Evolutionary conservation across 2,329 filamentous ascomycete genomes (phyloP), one percentile per base, ranked within the genome.

Genomic region (Microcyclospora pomicola): DNA sequence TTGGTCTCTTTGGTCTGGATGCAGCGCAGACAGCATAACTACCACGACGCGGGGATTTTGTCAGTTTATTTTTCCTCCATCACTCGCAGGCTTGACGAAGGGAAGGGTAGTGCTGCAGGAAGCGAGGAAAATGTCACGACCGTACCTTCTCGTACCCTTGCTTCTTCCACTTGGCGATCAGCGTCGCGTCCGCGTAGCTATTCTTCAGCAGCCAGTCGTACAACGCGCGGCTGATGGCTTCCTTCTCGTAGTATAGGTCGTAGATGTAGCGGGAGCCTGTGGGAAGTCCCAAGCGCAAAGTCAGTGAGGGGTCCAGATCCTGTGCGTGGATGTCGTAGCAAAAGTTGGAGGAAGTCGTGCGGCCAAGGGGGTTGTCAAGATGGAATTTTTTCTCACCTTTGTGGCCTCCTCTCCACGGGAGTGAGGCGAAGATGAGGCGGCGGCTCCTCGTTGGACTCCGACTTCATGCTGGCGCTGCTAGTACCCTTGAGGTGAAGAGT

Each of bases 101-200:
- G n/a, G n/a, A n/a, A n/a, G n/a, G 19, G 19, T 24, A 24, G 19
- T 24, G 5, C 4, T 24, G 19, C 5, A 24, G 19, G 19, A 7
- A 24, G 19, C 5, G 19, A 13, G 35, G 37, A 36, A 42, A 15
- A 38, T 6, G 33, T 36, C 27, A 19, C 3, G 34, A 27, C 7
- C 69, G 36, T 60, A 84, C 83, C 77, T 96, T 95, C 63, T 98
- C 91, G 55, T 98, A 98, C 12, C 91, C 91, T 55, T 92, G 82
- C 68, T 98, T 98, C 75, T 98, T 98, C 91, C 91, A 98, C 67
- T 98, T 98, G 11, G 91, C 91, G 56, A 98, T 96, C 56, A 98
- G 67, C 67, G 87, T 91, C 33, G 83, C 77, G 63, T 98, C 91
- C 5, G 87, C 91, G 59, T 98, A 96, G 35, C 80, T 79, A 58